Conservation (phyloP, 139 green algal species). For the Micractinium sp. region DNA sequence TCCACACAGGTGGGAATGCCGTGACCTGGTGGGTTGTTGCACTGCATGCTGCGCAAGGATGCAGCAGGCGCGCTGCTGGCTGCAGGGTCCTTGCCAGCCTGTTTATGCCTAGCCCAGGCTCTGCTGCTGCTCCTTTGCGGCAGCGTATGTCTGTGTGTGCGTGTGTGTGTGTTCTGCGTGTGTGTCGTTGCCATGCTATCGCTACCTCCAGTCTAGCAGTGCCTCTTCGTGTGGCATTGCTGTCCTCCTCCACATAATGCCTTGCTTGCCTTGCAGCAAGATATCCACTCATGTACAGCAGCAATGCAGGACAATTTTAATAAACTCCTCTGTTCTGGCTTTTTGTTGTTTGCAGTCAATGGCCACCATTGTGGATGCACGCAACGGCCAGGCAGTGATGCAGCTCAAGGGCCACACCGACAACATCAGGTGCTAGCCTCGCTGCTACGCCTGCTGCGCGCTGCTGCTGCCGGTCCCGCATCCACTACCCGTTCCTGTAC, state of each 20-base stretch:
- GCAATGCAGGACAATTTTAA: background rate
- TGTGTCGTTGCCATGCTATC: too few relatives aligned
- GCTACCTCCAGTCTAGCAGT: background rate
- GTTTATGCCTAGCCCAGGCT: background rate
- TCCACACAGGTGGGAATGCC: conserved; percentile 56
- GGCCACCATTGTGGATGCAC: conserved; percentile 77
- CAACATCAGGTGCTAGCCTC: conserved; percentile 79
- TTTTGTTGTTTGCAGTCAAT: background rate
- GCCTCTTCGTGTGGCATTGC: background rate
- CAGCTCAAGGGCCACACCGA: conserved; percentile 87
- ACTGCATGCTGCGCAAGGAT: background rate
- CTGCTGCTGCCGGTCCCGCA: too few relatives aligned
- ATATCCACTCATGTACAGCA: background rate
- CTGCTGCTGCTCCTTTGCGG: too few relatives aligned
- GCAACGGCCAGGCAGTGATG: conserved; percentile 64
- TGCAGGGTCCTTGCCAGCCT: too few relatives aligned
- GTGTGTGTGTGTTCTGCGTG: too few relatives aligned
- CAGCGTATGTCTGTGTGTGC: too few relatives aligned
- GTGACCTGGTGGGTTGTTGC: too few relatives aligned
- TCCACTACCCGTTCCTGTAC: too few relatives aligned
- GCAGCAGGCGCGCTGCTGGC: background rate
- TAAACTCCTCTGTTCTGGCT: background rate
- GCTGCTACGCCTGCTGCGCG: too few relatives aligned
- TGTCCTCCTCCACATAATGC: background rate
- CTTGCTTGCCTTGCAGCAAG: background rate